A percentile compares a stretch with the other conserved stretches of the same genome.
Evolutionary conservation across 768 basidiomycete species (phyloP).

Genomic region (Leccinum variicolor): DNA sequence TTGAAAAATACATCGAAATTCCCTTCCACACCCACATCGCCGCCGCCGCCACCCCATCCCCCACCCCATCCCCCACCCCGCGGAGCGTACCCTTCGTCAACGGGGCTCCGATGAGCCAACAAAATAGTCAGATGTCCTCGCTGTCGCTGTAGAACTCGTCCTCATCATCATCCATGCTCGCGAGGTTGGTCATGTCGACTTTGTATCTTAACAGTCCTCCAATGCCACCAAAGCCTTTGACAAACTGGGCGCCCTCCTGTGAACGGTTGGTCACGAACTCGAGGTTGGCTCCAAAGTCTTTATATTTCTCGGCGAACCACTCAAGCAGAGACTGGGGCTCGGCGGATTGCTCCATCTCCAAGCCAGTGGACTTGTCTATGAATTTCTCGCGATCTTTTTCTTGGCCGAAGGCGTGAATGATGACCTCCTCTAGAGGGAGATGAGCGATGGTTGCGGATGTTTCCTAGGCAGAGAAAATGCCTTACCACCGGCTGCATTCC

Average conservation of each 20-base stretch:
- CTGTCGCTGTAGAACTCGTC: conserved; percentile 82
- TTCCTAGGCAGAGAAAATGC: conserved; percentile 11
- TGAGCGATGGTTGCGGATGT: not conserved
- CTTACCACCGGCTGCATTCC: conserved; percentile 87
- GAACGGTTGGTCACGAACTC: conserved; percentile 96
- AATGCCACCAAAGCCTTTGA: conserved; percentile 98
- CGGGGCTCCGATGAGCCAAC: conserved; percentile 85
- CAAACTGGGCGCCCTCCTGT: conserved; percentile 97
- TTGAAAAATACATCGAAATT: conserved; percentile 6
- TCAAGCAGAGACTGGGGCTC: conserved; percentile 91
- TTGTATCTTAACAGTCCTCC: conserved; percentile 96
- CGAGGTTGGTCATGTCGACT: conserved; percentile 88
- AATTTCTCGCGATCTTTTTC: conserved; percentile 96
- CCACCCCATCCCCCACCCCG: conserved; percentile 46
- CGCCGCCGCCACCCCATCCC: not conserved
- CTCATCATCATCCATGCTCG: conserved; percentile 68
- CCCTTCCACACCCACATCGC: conserved; percentile 2
- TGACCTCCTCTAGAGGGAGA: conserved; percentile 63
- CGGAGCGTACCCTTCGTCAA: conserved; percentile 61
- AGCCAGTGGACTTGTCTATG: conserved; percentile 87
- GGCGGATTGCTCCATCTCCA: conserved; percentile 87
- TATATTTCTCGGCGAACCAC: conserved; percentile 99
- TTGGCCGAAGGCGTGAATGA: conserved; percentile 79
- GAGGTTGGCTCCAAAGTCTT: conserved; percentile 92
- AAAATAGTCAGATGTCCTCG: conserved; percentile 80